Evolutionary conservation across 2,329 filamentous ascomycete species (phyloP), one percentile per base, ranked within the genome.

Genomic region (Paecilomyces variotii): DNA sequence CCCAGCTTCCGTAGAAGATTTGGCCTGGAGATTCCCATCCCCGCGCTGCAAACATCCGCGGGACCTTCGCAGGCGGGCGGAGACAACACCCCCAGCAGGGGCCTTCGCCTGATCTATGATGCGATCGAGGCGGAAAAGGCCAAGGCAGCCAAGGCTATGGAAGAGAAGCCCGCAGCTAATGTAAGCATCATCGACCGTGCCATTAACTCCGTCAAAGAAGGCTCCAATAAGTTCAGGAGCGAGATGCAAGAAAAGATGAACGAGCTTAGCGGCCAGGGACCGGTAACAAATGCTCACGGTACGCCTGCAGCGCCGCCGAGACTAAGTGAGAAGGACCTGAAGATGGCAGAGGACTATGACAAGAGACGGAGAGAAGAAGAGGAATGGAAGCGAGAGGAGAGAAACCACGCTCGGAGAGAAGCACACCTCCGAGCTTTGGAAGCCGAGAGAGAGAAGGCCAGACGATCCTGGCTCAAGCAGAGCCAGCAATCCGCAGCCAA

Each of bases 151-250:
- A 45, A 60, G 14, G 45, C 60, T 14, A 32, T 63, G 30, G 59
- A 45, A 45, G 39, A 45, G 14, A 45, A 45, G 39, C 4, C 56
- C 19, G 35, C 59, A 26, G 35, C 58, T 49, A 61, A 59, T 35
- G 60, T 62, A 59, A 71, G 68, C 57, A 25, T 66, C 24, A 68
- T 78, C 55, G 75, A 77, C 63, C 72, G 72, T 45, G 63, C 66
- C 24, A 60, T 76, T n/a, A 65, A 72, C 55, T 65, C 61, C 14
- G 55, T 68, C 58, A 74, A 73, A 60, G 59, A 67, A n/a, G 58
- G 56, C 27, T 61, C 64, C 53, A 58, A 59, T 4, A 64, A 67
- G n/a, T 53, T 70, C 19, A 60, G 61, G 27, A 62, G 66, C 12
- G 67, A 72, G 39, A 57, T 63, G 45, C 30, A 57, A 30, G 62